A percentile compares a stretch with the other conserved stretches of the same genome.
Evolutionary conservation across 1,139 yeast genomes (phyloP).

Genomic region (Petasospora fabianii): DNA sequence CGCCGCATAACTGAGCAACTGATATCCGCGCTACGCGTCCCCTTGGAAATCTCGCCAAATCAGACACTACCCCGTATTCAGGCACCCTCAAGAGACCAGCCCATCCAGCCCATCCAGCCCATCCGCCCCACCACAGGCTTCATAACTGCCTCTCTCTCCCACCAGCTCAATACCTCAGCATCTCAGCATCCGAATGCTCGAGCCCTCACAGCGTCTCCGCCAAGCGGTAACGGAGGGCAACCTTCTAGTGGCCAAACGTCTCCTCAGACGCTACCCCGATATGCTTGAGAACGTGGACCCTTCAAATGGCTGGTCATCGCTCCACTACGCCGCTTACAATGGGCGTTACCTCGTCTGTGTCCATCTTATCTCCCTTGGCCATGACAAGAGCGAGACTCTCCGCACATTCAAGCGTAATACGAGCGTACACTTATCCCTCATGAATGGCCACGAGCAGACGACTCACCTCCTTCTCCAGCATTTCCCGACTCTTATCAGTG

Average conservation of each 20-base stretch:
- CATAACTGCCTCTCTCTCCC: too few species aligned
- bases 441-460: constrained; percentile 72
- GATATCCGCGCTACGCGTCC: constrained; percentile 3
- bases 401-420: constrained; percentile 66
- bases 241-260: constrained; percentile 64
- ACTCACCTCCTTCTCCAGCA: constrained; percentile 79
- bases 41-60: not conserved
- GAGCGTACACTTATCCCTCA: constrained; percentile 72
- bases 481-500: constrained; percentile 66
- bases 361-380: constrained; percentile 47
- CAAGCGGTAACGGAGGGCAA: constrained; percentile 73
- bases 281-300: constrained; percentile 72
- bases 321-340: constrained; percentile 81
- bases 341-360: constrained; percentile 82
- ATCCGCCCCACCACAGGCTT: too few species aligned
- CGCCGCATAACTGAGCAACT: too few species aligned
- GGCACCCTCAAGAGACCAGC: not conserved
- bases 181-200: constrained; percentile 38
- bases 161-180: too few species aligned
- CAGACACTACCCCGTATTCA: too few species aligned
- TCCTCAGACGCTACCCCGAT: constrained; percentile 71
- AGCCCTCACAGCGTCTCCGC: constrained; percentile 67
- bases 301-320: constrained; percentile 79
- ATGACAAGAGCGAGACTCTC: constrained; percentile 44
- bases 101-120: not conserved